Conservation (phyloP, 1,139 yeast genomes). For the Nakaseomyces bracarensis region DNA sequence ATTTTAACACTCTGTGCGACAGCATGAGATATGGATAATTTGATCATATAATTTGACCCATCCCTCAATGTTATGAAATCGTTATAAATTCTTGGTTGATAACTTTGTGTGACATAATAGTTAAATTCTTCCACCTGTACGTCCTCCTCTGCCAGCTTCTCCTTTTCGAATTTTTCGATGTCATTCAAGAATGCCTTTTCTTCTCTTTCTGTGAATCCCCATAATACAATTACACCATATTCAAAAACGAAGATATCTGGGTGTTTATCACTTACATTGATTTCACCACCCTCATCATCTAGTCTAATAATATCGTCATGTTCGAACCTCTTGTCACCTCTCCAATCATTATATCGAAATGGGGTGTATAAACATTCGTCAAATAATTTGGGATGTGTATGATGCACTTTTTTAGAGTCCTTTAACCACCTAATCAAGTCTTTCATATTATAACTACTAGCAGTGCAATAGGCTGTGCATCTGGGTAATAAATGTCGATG, state of each 20-base stretch:
- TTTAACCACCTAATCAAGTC: constrained; percentile 79
- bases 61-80: constrained; percentile 90
- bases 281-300: constrained; percentile 93
- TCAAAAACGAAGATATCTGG: constrained; percentile 84
- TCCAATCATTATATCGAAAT: constrained; percentile 73
- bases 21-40: constrained; percentile 83
- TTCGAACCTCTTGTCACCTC: constrained; percentile 42
- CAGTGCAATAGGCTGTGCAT: constrained; percentile 93
- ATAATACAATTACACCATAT: constrained; percentile 87
- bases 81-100: constrained; percentile 90
- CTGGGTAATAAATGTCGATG: constrained; percentile 79
- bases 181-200: constrained; percentile 78
- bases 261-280: constrained; percentile 62
- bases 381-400: constrained; percentile 76
- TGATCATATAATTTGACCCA: constrained; percentile 83
- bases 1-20: constrained; percentile 90
- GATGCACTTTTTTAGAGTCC: constrained; percentile 64
- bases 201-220: constrained; percentile 87
- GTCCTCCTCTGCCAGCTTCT: constrained; percentile 82
- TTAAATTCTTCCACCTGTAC: constrained; percentile 91
- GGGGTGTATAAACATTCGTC: constrained; percentile 94
- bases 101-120: constrained; percentile 83
- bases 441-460: constrained; percentile 84
- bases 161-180: constrained; percentile 80
- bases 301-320: constrained; percentile 49